Conservation (phyloP, 768 basidiomycete genomes). For the Tylopilus sp. region DNA sequence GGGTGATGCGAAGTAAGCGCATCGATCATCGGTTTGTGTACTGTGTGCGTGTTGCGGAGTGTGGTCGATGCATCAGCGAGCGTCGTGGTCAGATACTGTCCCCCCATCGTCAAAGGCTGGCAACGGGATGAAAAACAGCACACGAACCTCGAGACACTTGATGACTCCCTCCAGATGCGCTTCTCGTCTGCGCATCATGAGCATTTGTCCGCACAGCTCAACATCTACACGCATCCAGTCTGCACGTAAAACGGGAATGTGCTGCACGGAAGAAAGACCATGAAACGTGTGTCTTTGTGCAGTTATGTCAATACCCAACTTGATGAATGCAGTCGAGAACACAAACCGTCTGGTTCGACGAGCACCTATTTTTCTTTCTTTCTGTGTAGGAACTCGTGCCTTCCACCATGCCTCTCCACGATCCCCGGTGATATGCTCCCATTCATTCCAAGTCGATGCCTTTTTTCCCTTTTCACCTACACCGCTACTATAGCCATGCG, state of each 20-base stretch:
- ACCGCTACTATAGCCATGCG: background rate
- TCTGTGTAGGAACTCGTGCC: slow-evolving; percentile 6
- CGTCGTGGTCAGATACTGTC: slow-evolving; percentile 47
- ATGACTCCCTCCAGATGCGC: slow-evolving; percentile 64
- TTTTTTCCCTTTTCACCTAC: slow-evolving; percentile 27
- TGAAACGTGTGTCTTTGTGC: slow-evolving; percentile 64
- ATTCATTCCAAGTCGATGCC: slow-evolving; percentile 48
- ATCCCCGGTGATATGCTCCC: slow-evolving; percentile 23
- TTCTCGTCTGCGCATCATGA: slow-evolving; percentile 67
- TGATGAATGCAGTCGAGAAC: background rate
- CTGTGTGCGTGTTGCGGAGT: slow-evolving; percentile 58
- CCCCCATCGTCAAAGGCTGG: slow-evolving; percentile 1
- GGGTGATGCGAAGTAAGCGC: slow-evolving; percentile 36
- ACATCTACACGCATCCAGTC: slow-evolving; percentile 79
- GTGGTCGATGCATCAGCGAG: slow-evolving; percentile 53
- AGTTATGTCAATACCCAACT: slow-evolving; percentile 1
- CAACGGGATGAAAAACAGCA: slow-evolving; percentile 5
- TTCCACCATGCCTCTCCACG: slow-evolving; percentile 21
- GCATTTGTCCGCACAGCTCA: slow-evolving; percentile 69
- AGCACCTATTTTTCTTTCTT: slow-evolving; percentile 7
- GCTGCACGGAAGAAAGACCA: slow-evolving; percentile 49
- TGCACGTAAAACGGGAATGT: slow-evolving; percentile 44
- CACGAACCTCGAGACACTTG: slow-evolving; percentile 50
- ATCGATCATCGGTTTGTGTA: slow-evolving; percentile 45
- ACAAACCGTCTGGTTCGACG: slow-evolving; percentile 28